Evolutionary conservation across 1,284 basidiomycete species (phyloP), one percentile per base, ranked within the genome.

Genomic region (Fomitopsis betulina): DNA sequence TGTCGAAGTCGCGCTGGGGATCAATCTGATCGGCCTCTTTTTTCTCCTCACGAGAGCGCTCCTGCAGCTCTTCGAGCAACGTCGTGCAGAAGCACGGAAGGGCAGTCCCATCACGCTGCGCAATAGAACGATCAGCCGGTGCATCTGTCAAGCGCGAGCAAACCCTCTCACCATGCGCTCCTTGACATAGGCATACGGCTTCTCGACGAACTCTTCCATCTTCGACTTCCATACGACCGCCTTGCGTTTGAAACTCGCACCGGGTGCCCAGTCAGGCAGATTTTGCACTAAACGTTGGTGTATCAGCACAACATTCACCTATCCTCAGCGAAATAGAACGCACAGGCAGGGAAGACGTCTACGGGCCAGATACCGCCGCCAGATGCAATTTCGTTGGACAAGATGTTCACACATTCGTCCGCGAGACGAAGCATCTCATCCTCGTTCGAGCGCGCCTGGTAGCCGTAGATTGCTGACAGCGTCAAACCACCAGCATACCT

Each of bases 351-450:
- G 64, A 87, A 73, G 39, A 87, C 68, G 66, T 87, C 86, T 56
- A 89, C 87, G 0, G 82, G 80, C 86, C 86, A 89, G 56, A 89
- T 79, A 9, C 84, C 81, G 40, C 84, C 83, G 2, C 83, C 83
- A 2, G 81, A 79, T 2, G 85, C 82, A 62, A 89, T 86, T 17
- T 76, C 71, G 65, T 87, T 85, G 5, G 83, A 68, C 30, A 90
- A 76, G 39, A 88, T 65, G 50, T 78, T 73, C 38, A 89, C 77
- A 58, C 81, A 83, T 56, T 87, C 84, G 60, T 86, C 80, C 0
- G 84, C 86, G 53, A 87, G 77, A 39, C 65, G 67, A 37, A 90
- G 70, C 67, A 85, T 84, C 51, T 72, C 67, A 71, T 89, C 87
- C 30, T 80, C 74, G 58, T 77, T 76, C 0, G 77, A 73, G 23